Base-by-base conservation (phyloP, 768 basidiomycete species). In the Boletus reticuloceps region DNA sequence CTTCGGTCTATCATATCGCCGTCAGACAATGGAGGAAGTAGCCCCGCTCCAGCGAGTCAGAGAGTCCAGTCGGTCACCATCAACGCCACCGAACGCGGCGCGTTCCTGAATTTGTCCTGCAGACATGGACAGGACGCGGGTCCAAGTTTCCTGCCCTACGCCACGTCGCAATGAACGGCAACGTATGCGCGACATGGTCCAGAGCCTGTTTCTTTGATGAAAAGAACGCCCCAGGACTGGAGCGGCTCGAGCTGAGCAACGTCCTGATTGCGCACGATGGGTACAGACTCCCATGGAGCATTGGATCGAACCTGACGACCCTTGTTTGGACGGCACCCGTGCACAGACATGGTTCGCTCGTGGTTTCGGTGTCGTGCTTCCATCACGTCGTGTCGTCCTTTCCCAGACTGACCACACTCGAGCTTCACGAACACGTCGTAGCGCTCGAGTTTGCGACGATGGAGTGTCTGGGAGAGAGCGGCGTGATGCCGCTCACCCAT, bases 251-350 rank as follows among this genome's bases (percentile, higher is more conserved):
- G 45, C 32, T 65, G n/a, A 52, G 19, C 42, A 65, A 65, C 47
- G 50, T 64, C 31, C 56, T 53, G 31, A 47, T 66, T n/a, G 47
- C 61, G 22, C 38, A 51, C 32, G 9, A 59, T 20, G 27, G 34
- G 12, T 27, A 32, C 36, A 51, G 45, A 22, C 54, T 60, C 6
- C 37, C 54, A 1, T 66, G 53, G 58, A 64, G 52, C 19, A 37
- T 27, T 4, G 52, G 61, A 7, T 27, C 45, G 31, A 64, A 58
- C 37, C 34, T 65, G 31, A 65, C 64, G 19, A 65, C 56, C n/a
- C 61, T 65, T 17, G 64, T 66, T 10, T 65, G 64, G 61, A 31
- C 54, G 5, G 61, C 64, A 10, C 56, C 64, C 3, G 14, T 9
- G 3, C 47, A 52, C 37, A 32, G 44, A 4, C 27, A 44, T 2